These are phyloP conservation scores for Xylaria polymorpha DNA, from an alignment of 2,329 filamentous ascomycete species.

Conservation along the genomic window DNA sequence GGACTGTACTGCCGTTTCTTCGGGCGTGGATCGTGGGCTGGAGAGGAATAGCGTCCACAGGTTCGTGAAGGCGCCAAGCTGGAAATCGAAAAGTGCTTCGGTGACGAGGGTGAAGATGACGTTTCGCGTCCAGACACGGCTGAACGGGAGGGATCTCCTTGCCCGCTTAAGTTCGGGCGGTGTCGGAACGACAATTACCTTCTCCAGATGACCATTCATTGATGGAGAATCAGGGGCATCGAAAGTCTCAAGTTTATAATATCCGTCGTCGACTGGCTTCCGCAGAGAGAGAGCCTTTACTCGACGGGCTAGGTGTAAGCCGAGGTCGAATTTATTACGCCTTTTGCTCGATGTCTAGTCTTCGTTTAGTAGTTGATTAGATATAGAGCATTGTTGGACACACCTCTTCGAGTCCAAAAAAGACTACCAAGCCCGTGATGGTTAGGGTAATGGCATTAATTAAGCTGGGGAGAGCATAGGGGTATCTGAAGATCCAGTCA, in stretches of 20 bases:
- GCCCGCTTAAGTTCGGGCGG: slow-evolving; percentile 51
- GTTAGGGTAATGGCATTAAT: slow-evolving; percentile 72
- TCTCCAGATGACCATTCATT: slow-evolving; percentile 15
- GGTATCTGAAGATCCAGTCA: slow-evolving; percentile 72
- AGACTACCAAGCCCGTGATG: slow-evolving; percentile 63
- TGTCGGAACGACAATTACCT: slow-evolving; percentile 31
- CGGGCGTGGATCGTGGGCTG: slow-evolving; percentile 64
- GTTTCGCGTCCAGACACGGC: slow-evolving; percentile 60
- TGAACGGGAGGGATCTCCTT: slow-evolving; percentile 52
- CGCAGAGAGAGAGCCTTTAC: slow-evolving; percentile 49
- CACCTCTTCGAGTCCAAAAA: slow-evolving; percentile 75
- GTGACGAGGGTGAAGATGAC: slow-evolving; percentile 67
- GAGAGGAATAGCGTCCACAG: slow-evolving; percentile 77
- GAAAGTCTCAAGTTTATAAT: slow-evolving; percentile 47
- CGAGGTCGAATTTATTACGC: slow-evolving; percentile 59
- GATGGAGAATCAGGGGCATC: slow-evolving; percentile 27
- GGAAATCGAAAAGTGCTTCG: slow-evolving; percentile 77
- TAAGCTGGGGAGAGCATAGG: slow-evolving; percentile 77
- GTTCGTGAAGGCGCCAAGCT: slow-evolving; percentile 75
- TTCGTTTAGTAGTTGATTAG: slow-evolving; percentile 11
- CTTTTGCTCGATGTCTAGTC: slow-evolving; percentile 60
- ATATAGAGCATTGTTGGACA: slow-evolving; percentile 11
- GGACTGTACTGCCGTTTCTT: slow-evolving; percentile 49
- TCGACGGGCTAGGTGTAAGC: slow-evolving; percentile 53
- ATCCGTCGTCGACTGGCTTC: slow-evolving; percentile 47